Evolutionary conservation across 2,329 filamentous ascomycete genomes (phyloP), one percentile per base, ranked within the genome.

Genomic region (Monilinia polystroma): DNA sequence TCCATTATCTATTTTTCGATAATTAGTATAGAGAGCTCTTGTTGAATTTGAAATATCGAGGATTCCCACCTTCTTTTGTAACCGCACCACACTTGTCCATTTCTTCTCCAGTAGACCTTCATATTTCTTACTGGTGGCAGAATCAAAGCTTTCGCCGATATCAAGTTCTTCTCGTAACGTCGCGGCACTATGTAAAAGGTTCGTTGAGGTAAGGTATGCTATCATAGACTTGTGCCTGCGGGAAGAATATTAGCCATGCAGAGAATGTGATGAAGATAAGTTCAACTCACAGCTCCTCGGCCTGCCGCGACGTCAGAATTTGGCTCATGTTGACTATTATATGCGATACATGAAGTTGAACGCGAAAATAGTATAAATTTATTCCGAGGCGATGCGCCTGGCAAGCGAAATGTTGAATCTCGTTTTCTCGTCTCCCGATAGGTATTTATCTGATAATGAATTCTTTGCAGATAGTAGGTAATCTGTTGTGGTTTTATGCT

Each of bases 41-140:
- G 35, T 18, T 29, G 23, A 23, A 49, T 58, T 66, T 59, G 18
- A 35, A 6, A 57, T 29, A 57, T 51, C 56, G 58, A 60, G 52
- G 52, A 64, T 70, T 58, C 79, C 62, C 79, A 90, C 92, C 90
- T 97, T 98, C 80, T 97, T 97, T 80, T 98, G 94, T 78, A 98
- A 79, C 69, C 94, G 86, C 74, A 97, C 93, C 38, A 98, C 90
- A 74, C 92, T 95, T 26, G 94, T 98, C 94, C 94, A 98, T 82
- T 98, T 98, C 85, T 97, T 97, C 83, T 98, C 94, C 72, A 98
- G 80, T 38, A 98, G 80, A 1, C 91, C 91, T 79, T 97, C 93
- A 80, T 97, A 98, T 80, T 96, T 97, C 82, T 97, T 97, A 63
- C 89, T 85, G 26, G 92, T 97, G 23, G 86, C 85, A 69, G 90